Conservation (phyloP, 306 rosid species). For the Senna siamea region DNA sequence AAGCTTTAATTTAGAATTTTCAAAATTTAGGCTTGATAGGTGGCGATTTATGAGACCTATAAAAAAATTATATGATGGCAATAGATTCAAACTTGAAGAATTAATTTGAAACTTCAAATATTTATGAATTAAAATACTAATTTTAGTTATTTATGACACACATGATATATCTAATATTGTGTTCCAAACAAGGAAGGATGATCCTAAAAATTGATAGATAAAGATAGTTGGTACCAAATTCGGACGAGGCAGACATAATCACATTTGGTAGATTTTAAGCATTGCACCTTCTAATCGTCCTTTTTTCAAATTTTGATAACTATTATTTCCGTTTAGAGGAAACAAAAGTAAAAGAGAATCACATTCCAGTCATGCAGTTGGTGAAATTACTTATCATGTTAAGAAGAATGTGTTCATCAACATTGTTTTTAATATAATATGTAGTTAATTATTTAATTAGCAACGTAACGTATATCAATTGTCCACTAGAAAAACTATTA, state of each 20-base stretch:
- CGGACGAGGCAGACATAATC: slow-evolving; percentile 37
- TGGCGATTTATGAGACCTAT: no score
- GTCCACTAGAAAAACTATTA: neutral
- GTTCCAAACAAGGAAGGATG: slow-evolving; percentile 39
- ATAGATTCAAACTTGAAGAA: no score
- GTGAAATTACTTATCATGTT: neutral
- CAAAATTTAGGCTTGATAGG: no score
- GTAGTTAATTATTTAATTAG: neutral
- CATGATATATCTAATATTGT: neutral
- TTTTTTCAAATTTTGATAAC: slow-evolving; percentile 4
- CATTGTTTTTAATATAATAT: neutral
- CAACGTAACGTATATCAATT: neutral
- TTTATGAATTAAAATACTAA: no score
- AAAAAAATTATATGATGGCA: no score
- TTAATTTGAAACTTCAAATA: no score
- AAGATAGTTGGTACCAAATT: slow-evolving; percentile 48
- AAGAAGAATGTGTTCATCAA: slow-evolving; percentile 13
- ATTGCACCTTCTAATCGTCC: slow-evolving; percentile 33
- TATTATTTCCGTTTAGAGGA: slow-evolving; percentile 4
- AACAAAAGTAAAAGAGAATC: slow-evolving; percentile 36
- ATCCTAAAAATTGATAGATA: slow-evolving; percentile 36
- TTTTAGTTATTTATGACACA: no score
- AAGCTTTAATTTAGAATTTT: no score
- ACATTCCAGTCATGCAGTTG: slow-evolving; percentile 32
- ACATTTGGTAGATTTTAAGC: slow-evolving; percentile 38